A percentile compares a stretch with the other conserved stretches of the same genome.
Evolutionary conservation across 768 basidiomycete species (phyloP).

Genomic region (Podaxis sp.): DNA sequence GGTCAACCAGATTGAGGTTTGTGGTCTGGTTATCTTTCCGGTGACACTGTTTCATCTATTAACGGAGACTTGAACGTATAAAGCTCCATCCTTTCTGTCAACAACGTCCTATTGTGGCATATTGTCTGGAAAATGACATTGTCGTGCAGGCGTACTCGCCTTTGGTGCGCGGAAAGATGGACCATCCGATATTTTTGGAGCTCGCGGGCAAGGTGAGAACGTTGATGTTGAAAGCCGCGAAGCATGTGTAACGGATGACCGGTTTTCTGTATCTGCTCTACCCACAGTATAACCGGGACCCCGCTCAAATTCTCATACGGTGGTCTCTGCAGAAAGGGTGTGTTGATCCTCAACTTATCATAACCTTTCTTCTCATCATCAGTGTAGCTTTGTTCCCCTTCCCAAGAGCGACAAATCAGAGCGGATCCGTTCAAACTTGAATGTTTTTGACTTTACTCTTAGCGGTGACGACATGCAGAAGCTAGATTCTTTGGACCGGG

Average conservation of each 20-base stretch:
- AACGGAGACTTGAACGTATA: neutral
- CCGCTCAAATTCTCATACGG: slow-evolving; percentile 78
- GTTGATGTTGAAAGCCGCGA: neutral
- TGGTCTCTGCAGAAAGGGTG: slow-evolving; percentile 89
- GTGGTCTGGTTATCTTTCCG: neutral
- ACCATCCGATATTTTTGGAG: slow-evolving; percentile 46
- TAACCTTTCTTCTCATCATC: neutral
- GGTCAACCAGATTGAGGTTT: slow-evolving; percentile 81
- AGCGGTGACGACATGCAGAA: slow-evolving; percentile 53
- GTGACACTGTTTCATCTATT: neutral
- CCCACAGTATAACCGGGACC: slow-evolving; percentile 51
- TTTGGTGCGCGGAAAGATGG: slow-evolving; percentile 57
- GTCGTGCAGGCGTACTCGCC: slow-evolving; percentile 76
- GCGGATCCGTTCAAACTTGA: slow-evolving; percentile 67
- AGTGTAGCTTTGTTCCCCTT: slow-evolving; percentile 57
- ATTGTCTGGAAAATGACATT: slow-evolving; percentile 58
- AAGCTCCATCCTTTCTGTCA: slow-evolving; percentile 83
- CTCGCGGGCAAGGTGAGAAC: slow-evolving; percentile 55
- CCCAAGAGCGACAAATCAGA: slow-evolving; percentile 70
- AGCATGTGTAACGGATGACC: neutral
- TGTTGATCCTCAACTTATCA: slow-evolving; percentile 16
- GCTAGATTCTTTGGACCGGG: slow-evolving; percentile 69
- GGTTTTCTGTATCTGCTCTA: neutral
- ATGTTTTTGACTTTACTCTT: slow-evolving; percentile 74
- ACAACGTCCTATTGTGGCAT: slow-evolving; percentile 73